These are phyloP conservation scores for Trichoderma semiorbis DNA, from an alignment of 2,329 filamentous ascomycete genomes.

Conservation along the genomic window DNA sequence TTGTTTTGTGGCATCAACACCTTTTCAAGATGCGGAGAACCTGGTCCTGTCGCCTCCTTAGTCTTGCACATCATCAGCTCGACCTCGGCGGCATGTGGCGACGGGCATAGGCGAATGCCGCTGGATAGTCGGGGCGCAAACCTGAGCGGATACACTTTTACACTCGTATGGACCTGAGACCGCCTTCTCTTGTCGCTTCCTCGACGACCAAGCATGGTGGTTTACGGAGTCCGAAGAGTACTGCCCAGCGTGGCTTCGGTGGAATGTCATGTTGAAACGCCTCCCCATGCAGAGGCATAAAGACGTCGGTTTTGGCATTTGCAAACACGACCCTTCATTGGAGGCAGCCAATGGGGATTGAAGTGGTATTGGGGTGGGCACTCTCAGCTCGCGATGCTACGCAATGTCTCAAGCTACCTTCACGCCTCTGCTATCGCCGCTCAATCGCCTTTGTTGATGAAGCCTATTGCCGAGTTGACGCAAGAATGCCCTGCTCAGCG, in stretches of 20 bases:
- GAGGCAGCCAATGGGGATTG: background rate
- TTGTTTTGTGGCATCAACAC: background rate
- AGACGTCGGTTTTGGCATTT: background rate
- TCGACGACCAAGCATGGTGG: background rate
- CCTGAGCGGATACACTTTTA: background rate
- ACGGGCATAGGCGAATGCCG: background rate
- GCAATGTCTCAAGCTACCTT: background rate
- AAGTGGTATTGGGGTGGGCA: background rate
- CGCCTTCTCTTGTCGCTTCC: background rate
- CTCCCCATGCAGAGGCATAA: background rate
- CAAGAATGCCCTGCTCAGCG: background rate
- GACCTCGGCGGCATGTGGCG: background rate
- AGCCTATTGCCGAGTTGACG: background rate
- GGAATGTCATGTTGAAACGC: background rate
- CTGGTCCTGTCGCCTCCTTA: background rate
- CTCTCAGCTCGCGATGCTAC: background rate
- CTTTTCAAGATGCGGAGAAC: conserved; percentile 5
- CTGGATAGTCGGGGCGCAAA: background rate
- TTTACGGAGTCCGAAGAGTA: background rate
- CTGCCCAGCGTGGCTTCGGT: background rate
- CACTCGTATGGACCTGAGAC: background rate
- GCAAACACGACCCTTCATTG: background rate
- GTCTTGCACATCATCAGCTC: background rate
- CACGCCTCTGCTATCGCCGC: background rate
- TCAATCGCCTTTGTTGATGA: background rate